phyloP scores from a whole-genome alignment of 2,329 filamentous ascomycete genomes.

The Penicillium sclerotigenum region DNA sequence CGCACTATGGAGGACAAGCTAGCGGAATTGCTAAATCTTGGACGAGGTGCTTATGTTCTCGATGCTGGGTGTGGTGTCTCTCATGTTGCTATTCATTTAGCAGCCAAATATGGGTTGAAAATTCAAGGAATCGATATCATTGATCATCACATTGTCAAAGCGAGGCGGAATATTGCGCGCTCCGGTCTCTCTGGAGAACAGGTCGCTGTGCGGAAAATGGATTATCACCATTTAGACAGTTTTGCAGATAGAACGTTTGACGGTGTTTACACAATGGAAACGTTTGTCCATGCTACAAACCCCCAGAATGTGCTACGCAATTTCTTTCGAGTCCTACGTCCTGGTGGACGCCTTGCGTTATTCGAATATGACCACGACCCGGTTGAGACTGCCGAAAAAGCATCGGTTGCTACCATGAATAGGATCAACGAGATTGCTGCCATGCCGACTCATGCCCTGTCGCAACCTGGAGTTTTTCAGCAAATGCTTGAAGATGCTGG shows the following conservation, averaged over 20 bases:
- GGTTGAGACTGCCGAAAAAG: too few relatives aligned
- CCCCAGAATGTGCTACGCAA: not conserved
- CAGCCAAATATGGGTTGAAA: not conserved
- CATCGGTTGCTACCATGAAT: too few relatives aligned
- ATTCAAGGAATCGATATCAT: not conserved
- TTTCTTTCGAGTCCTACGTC: not conserved
- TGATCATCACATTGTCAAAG: not conserved
- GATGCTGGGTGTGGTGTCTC: not conserved
- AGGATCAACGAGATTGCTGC: too few relatives aligned
- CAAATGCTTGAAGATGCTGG: too few relatives aligned
- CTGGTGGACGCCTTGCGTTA: not conserved
- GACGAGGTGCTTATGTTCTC: not conserved
- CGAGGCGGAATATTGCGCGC: not conserved
- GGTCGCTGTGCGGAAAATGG: not conserved
- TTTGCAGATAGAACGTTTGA: not conserved
- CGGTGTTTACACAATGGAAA: not conserved
- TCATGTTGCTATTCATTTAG: not conserved
- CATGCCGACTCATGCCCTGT: too few relatives aligned
- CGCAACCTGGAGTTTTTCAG: too few relatives aligned
- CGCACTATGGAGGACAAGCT: not conserved
- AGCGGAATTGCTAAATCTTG: not conserved
- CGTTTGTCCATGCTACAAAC: not conserved
- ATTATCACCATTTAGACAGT: not conserved
- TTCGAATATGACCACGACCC: not conserved
- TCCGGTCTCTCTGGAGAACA: not conserved